These are phyloP conservation scores for Erodium moschatum DNA, from an alignment of 441 rosid genomes.

Conservation along the genomic window DNA sequence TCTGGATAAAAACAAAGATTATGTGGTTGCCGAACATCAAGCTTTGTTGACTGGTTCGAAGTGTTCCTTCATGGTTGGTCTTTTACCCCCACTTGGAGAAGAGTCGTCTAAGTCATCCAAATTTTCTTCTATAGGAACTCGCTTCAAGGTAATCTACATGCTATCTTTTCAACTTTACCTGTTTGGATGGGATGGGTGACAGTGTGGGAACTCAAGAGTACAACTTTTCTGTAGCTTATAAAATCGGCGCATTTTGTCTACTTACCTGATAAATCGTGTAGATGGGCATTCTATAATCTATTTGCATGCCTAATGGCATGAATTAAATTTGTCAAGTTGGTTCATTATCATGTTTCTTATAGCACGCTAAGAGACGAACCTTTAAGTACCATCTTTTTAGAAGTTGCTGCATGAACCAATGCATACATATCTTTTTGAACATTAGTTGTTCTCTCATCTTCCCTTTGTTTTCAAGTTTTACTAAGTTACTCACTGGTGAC, in stretches of 20 bases:
- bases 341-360: neutral
- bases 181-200: neutral
- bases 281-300: neutral
- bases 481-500: too few relatives aligned
- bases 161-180: neutral
- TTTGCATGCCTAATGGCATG: neutral
- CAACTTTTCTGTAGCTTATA: neutral
- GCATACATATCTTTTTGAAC: too few relatives aligned
- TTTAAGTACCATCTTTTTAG: too few relatives aligned
- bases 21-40: conserved; percentile 99
- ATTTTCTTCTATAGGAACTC: conserved; percentile 96
- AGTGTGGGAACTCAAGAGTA: neutral
- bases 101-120: conserved; percentile 93
- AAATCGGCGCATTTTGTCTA: neutral
- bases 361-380: too few relatives aligned
- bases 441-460: too few relatives aligned
- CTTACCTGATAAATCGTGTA: neutral
- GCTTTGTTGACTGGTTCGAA: conserved; percentile 77
- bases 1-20: conserved; percentile 98
- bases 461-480: too few relatives aligned
- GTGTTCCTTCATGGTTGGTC: conserved; percentile 69
- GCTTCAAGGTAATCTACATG: conserved; percentile 71
- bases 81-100: conserved; percentile 84
- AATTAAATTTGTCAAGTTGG: neutral
- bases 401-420: too few relatives aligned